Conservation (phyloP, 2,329 filamentous ascomycete genomes). For the Xylaria hypoxylon region DNA sequence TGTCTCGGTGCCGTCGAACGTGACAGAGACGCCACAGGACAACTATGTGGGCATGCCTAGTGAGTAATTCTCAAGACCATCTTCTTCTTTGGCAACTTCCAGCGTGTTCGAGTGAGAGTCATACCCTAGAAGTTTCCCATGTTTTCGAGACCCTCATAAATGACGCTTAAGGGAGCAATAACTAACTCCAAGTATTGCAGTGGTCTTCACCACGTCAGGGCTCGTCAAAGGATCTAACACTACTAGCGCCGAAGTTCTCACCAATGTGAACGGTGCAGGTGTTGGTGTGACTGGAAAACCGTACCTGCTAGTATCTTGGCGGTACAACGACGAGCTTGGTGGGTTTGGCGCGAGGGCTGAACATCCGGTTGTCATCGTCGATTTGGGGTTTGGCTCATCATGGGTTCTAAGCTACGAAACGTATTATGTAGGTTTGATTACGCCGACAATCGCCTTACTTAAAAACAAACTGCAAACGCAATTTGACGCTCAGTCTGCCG, state of each 20-base stretch:
- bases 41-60: conserved; percentile 45
- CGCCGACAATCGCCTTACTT: conserved; percentile 36
- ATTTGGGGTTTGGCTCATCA: conserved; percentile 41
- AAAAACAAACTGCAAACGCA: conserved; percentile 35
- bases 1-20: conserved; percentile 42
- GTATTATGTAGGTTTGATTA: conserved; percentile 43
- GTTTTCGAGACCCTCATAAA: too few relatives aligned
- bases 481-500: conserved; percentile 39
- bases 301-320: conserved; percentile 47
- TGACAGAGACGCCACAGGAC: conserved; percentile 41
- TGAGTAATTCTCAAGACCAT: not conserved
- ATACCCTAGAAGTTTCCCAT: not conserved
- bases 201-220: conserved; percentile 44
- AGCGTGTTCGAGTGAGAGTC: too few relatives aligned
- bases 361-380: conserved; percentile 45
- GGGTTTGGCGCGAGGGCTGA: conserved; percentile 41
- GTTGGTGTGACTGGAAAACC: conserved; percentile 1
- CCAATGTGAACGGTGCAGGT: conserved; percentile 30
- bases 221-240: conserved; percentile 44
- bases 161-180: not conserved
- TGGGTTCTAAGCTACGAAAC: conserved; percentile 48
- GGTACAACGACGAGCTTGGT: conserved; percentile 41
- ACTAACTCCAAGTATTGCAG: not conserved
- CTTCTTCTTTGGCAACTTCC: not conserved
- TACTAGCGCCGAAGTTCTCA: conserved; percentile 46